Evolutionary conservation across 2,329 filamentous ascomycete genomes (phyloP), one percentile per base, ranked within the genome.

Genomic region (Emericellopsis cladophorae): DNA sequence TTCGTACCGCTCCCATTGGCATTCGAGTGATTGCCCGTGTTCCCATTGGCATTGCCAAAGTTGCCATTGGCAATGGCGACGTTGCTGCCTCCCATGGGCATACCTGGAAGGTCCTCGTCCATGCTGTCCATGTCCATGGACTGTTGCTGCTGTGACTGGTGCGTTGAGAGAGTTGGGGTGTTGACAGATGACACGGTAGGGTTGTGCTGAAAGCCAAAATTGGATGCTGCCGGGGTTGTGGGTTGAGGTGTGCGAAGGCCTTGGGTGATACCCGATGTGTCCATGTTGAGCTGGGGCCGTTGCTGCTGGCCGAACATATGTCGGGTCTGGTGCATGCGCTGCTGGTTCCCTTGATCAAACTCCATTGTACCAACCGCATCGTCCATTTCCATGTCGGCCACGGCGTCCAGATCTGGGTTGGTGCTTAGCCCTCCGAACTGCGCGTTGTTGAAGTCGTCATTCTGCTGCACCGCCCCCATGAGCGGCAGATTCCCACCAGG

Each of bases 301-400:
- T 76, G 66, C 48, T 75, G 72, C 49, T 80, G 76, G 36, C 76
- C 76, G 48, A 84, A 84, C 47, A 82, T 66, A 50, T 83, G 79
- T 36, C 80, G 73, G 16, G 77, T 75, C 53, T 83, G 78, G 50
- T 84, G 82, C 52, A 84, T 78, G 47, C 75, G 69, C 39, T 35
- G 32, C 32, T 80, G 72, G 49, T 62, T 74, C 46, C 78, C 72
- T 4, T 29, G 26, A 37, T 78, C 72, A 52, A 79, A 65, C 43
- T 81, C 77, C 72, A 81, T 74, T 40, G 70, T 66, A 4, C 76
- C 79, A 38, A 84, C 70, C 7, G 79, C 74, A 51, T 95, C 88
- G 54, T 96, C 90, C 81, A 96, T 84, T 54, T 96, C 90, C 90
- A 96, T 95, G 54, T 94, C 87, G 40, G 87, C 88, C 24, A 93